Percentiles rank a stretch among this genome's conserved stretches.
Conservation (phyloP, 2,329 filamentous ascomycete genomes). For the Drechslera avenae region DNA sequence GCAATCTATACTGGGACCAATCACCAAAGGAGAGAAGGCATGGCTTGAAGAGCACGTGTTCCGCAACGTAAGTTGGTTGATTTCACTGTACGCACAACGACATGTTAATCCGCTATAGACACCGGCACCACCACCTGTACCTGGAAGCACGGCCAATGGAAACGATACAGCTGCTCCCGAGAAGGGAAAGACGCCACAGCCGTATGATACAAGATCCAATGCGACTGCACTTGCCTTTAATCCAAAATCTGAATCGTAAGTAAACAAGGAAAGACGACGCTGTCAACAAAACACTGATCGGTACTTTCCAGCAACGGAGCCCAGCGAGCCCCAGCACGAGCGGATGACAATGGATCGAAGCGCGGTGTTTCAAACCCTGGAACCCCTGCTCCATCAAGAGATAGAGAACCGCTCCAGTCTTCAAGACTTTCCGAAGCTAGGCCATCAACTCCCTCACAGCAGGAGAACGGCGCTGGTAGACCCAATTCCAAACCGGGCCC, state of each 20-base stretch:
- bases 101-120: slow-evolving; percentile 25
- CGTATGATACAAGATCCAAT: slow-evolving; percentile 51
- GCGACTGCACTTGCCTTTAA: slow-evolving; percentile 70
- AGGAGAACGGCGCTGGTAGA: slow-evolving; percentile 17
- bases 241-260: slow-evolving; percentile 50
- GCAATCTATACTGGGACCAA: slow-evolving; percentile 70
- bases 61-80: slow-evolving; percentile 60
- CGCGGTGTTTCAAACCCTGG: slow-evolving; percentile 19
- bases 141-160: slow-evolving; percentile 35
- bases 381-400: slow-evolving; percentile 25
- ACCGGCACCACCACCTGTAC: slow-evolving; percentile 26
- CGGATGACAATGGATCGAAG: slow-evolving; percentile 21
- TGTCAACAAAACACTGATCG: slow-evolving; percentile 15
- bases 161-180: slow-evolving; percentile 35
- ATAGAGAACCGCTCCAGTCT: slow-evolving; percentile 19
- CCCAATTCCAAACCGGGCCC: slow-evolving; percentile 17
- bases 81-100: background rate
- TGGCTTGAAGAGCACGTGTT: slow-evolving; percentile 80
- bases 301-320: slow-evolving; percentile 39
- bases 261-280: slow-evolving; percentile 4
- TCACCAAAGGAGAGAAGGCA: slow-evolving; percentile 68
- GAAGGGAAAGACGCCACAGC: slow-evolving; percentile 51
- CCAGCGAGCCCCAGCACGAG: slow-evolving; percentile 26
- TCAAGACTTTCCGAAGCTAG: slow-evolving; percentile 17
- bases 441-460: slow-evolving; percentile 20